Evolutionary conservation across 2,329 filamentous ascomycete genomes (phyloP).

Genomic region (Botrytis hyacinthi): DNA sequence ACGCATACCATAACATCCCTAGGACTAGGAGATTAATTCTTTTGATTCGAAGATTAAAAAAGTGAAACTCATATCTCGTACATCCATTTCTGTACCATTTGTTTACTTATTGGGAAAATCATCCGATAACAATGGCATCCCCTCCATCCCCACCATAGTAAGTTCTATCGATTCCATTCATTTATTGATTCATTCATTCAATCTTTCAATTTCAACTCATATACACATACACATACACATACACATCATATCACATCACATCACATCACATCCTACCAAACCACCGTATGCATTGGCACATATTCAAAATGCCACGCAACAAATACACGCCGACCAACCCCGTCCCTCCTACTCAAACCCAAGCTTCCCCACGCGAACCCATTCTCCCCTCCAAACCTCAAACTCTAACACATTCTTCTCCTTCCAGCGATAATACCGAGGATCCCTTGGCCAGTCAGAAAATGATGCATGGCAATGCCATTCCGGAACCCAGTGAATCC

Average conservation of each 20-base stretch:
- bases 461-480: conserved; percentile 13
- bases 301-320: conserved; percentile 18
- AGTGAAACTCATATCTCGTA: neutral
- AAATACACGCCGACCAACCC: conserved; percentile 1
- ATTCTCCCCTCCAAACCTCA: conserved; percentile 10
- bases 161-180: neutral
- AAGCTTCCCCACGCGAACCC: neutral
- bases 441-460: conserved; percentile 14
- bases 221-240: neutral
- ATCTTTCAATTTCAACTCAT: neutral
- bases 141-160: conserved; percentile 22
- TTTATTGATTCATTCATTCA: neutral
- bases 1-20: neutral
- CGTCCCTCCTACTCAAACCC: conserved; percentile 1
- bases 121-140: conserved; percentile 16
- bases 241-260: neutral
- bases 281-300: conserved; percentile 9
- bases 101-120: neutral
- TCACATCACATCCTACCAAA: neutral
- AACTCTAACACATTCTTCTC: conserved; percentile 6
- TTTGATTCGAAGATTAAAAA: neutral
- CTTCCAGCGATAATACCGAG: conserved; percentile 10
- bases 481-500: conserved; percentile 17
- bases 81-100: neutral
- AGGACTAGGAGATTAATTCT: neutral